Evolutionary conservation across 768 basidiomycete genomes (phyloP), one percentile per base, ranked within the genome.

Genomic region (Hysterangium stoloniferum): DNA sequence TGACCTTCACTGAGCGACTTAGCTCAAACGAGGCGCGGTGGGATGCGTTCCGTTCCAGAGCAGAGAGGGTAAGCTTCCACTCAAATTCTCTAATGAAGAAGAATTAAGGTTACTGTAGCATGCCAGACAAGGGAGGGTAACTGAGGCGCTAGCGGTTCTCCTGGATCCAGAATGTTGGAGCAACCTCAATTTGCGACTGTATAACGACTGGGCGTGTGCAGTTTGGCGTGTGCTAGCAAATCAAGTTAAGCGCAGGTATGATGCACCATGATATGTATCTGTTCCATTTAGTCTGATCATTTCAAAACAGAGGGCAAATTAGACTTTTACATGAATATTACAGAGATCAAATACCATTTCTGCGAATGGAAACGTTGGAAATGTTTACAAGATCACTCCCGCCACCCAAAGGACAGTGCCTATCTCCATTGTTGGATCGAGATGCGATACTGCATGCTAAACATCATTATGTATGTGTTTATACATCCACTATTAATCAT

Each of bases 191-290:
- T 62, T 86, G 17, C 67, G 73, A 32, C 82, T 84, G 61, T 86
- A 86, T 62, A 66, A 69, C n/a, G 66, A 72, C 29, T 92, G 90
- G 89, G 80, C 84, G 17, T 69, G 72, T 42, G 77, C 83, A 60
- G 74, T 90, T 38, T 92, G 88, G 90, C 78, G 86, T 60, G 75
- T 86, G 47, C 68, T 92, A 24, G 74, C 73, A 11, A 63, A 88
- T 53, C 76, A 84, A 20, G 76, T 82, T 11, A 79, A 77, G 52
- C 79, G 89, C 48, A 75, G 82, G 88, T 86, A 61, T 35, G 68
- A n/a, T n/a, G n/a, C n/a, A n/a, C n/a, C n/a, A n/a, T n/a, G n/a
- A n/a, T n/a, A n/a, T 62, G 43, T 41, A 24, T 7, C 36, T 35
- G 29, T 32, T 51, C n/a, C 47, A 34, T 41, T 11, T 41, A n/a